Base-by-base conservation (phyloP, 2,329 filamentous ascomycete genomes). In the Clonostachys rhizophaga region DNA sequence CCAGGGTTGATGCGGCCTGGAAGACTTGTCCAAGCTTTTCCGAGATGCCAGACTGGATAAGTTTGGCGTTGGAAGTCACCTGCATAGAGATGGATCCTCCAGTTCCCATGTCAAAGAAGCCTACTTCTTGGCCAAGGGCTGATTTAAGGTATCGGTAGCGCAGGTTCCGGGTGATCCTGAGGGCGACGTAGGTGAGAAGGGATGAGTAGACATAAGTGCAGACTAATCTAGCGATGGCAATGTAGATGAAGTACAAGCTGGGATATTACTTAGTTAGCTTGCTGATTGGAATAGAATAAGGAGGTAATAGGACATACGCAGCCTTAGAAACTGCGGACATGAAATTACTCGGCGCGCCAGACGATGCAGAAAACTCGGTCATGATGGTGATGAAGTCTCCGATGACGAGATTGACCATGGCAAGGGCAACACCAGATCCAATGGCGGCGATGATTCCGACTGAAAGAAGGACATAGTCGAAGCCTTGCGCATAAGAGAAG, bases 321-420 rank as follows among this genome's bases (percentile, higher is more conserved):
- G 66, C 72, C 45, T 67, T 61, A 50, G 72, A 72, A 40, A 83
- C 69, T n/a, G 71, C 59, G 3, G 63, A 55, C 44, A 74, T 70
- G 55, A 83, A 84, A 8, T 70, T 58, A 2, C 64, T 65, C 17
- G 74, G 66, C 3, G 68, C 66, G 9, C 70, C 54, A 20, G 60
- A 43, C 13, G 71, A 71, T 0, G 64, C 63, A 47, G 76, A 77
- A 57, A 83, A 85, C n/a, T 66, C 62, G 45, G 74, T 79, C 54
- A 84, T 83, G 9, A 72, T 65, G 8, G 76, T 75, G 42, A 82
- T 71, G 34, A 76, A 70, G 36, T 63, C 62, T 53, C 79, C 79
- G 57, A 83, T 80, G 7, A 83, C 67, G 37, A 84, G 65, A 36
- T 81, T 78, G 77, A 84, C 82, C 34, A 82, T 54, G 0, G 78